phyloP scores from a whole-genome alignment of 2,329 filamentous ascomycete genomes.

The Knoxdaviesia proteae region DNA sequence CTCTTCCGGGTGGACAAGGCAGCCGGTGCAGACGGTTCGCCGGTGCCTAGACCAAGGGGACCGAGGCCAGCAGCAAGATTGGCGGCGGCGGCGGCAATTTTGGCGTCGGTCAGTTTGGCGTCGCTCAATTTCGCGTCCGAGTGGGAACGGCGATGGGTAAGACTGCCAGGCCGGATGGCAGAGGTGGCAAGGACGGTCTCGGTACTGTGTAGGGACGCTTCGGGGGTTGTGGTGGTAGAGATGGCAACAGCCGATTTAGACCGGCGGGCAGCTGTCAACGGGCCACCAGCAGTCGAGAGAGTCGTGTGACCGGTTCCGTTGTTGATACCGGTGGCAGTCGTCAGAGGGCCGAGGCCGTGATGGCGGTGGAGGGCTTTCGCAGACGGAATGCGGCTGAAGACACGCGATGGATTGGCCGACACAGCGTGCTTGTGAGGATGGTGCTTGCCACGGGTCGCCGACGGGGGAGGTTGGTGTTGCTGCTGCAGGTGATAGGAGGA shows the following conservation, averaged over 20 bases:
- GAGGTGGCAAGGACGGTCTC: constrained; percentile 3
- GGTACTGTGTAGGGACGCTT: neutral
- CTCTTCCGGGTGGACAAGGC: constrained; percentile 29
- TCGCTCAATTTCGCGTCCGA: constrained; percentile 4
- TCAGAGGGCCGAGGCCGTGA: constrained; percentile 3
- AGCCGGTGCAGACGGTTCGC: constrained; percentile 19
- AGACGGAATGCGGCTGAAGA: constrained; percentile 3
- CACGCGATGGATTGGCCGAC: neutral
- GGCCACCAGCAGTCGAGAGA: constrained; percentile 3
- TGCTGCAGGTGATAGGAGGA: no score
- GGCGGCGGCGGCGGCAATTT: constrained; percentile 3
- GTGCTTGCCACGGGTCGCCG: no score
- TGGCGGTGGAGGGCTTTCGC: constrained; percentile 3
- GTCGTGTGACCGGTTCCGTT: constrained; percentile 2
- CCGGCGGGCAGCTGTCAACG: constrained; percentile 1
- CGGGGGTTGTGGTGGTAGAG: neutral
- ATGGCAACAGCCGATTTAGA: neutral
- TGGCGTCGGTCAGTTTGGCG: neutral
- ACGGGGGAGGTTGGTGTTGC: no score
- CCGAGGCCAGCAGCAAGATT: constrained; percentile 6
- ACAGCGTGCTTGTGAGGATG: no score
- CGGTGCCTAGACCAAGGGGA: constrained; percentile 13
- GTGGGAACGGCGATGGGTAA: constrained; percentile 7
- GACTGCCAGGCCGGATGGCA: no score
- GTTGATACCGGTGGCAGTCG: neutral